phyloP scores from a whole-genome alignment of 2,329 filamentous ascomycete species.

The Paraphoma sp. region DNA sequence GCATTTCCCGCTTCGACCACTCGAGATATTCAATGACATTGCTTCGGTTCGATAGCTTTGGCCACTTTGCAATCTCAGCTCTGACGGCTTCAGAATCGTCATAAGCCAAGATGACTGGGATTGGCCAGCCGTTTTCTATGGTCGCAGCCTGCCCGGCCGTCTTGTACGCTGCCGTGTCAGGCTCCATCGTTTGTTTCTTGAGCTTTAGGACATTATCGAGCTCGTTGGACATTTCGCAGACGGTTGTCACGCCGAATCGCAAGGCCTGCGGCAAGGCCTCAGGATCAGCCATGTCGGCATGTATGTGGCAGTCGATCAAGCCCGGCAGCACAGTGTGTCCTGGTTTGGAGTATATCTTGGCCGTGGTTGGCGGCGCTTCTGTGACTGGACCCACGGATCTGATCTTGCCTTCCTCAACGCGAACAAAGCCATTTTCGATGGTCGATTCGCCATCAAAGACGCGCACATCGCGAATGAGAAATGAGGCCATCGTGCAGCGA shows the following conservation, averaged over 20 bases:
- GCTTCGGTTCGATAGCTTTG: constrained; percentile 50
- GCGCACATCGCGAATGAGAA: constrained; percentile 52
- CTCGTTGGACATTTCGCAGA: constrained; percentile 58
- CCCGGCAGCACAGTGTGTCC: constrained; percentile 58
- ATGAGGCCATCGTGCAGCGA: constrained; percentile 35
- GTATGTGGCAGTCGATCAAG: constrained; percentile 60
- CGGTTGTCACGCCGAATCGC: constrained; percentile 60
- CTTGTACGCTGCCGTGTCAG: constrained; percentile 57
- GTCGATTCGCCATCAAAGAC: constrained; percentile 56
- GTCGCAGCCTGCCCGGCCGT: constrained; percentile 58
- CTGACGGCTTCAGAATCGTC: constrained; percentile 44
- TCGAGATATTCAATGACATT: constrained; percentile 53
- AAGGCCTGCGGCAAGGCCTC: constrained; percentile 53
- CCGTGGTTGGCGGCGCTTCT: constrained; percentile 15
- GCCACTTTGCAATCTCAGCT: constrained; percentile 55
- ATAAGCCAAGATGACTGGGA: constrained; percentile 50
- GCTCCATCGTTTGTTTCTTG: constrained; percentile 32
- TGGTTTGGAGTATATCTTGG: constrained; percentile 50
- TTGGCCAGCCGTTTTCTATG: constrained; percentile 61
- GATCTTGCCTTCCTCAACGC: constrained; percentile 53
- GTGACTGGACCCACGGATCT: constrained; percentile 32
- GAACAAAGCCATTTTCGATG: constrained; percentile 50
- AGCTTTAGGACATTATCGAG: constrained; percentile 35
- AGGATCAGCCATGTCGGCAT: constrained; percentile 51
- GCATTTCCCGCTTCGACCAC: constrained; percentile 48